Evolutionary conservation across 495 filamentous ascomycete species (phyloP).

Genomic region (Hapsidospora chrysogenum): DNA sequence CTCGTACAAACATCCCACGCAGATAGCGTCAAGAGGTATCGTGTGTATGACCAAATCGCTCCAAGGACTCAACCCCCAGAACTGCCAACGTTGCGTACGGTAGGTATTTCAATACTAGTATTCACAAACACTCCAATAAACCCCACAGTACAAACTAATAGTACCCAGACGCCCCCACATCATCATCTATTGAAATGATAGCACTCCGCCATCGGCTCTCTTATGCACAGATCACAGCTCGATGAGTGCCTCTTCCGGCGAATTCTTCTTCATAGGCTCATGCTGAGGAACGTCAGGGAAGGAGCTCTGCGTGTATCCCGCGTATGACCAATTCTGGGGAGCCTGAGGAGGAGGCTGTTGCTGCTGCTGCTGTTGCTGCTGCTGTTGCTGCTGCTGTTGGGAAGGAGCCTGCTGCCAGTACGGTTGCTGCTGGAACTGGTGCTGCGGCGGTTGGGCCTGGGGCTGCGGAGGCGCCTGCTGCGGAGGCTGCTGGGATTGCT

Average conservation of each 20-base stretch:
- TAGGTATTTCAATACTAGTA: too few species aligned
- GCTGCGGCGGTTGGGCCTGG: slow-evolving; percentile 4
- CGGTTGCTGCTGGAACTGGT: slow-evolving; percentile 2
- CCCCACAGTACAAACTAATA: too few species aligned
- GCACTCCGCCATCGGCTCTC: slow-evolving; percentile 27
- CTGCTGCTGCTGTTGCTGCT: slow-evolving; percentile 14
- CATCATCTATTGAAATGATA: too few species aligned
- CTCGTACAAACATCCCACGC: too few species aligned
- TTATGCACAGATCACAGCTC: slow-evolving; percentile 37
- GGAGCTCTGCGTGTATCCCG: slow-evolving; percentile 43
- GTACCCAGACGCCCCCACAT: too few species aligned
- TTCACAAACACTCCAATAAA: too few species aligned
- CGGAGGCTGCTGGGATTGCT: slow-evolving; percentile 1
- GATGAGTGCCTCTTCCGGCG: slow-evolving; percentile 77
- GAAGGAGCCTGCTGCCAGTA: slow-evolving; percentile 10
- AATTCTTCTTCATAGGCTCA: slow-evolving; percentile 32
- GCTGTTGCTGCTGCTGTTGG: slow-evolving; percentile 12
- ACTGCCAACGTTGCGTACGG: too few species aligned
- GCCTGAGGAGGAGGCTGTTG: slow-evolving; percentile 12
- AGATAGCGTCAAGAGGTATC: too few species aligned
- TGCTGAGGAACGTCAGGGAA: slow-evolving; percentile 49
- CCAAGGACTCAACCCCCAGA: too few species aligned
- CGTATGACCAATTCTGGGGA: slow-evolving; percentile 21
- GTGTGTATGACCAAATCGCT: too few species aligned
- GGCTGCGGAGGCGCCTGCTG: slow-evolving; percentile 7